Percentiles rank a stretch among this genome's conserved stretches.
Evolutionary conservation across 108 stramenopile genomes (phyloP).

Genomic region (Fistulifera pelliculosa): DNA sequence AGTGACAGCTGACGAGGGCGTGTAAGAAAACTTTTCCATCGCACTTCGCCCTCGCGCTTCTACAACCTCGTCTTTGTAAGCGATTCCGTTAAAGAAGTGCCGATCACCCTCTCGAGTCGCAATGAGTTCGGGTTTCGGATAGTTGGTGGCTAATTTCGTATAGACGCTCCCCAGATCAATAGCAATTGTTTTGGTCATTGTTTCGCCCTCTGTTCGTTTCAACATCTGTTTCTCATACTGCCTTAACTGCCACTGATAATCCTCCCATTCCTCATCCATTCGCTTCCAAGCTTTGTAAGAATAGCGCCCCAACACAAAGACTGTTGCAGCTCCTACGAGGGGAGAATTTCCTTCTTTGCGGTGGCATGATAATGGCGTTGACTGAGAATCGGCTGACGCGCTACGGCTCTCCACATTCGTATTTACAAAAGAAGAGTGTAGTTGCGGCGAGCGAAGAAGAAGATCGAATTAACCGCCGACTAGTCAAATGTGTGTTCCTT

Average conservation of each 20-base stretch:
- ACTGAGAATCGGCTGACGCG: neutral
- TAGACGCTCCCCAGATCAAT: slow-evolving; percentile 63
- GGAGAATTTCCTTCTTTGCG: slow-evolving; percentile 50
- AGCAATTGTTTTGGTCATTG: slow-evolving; percentile 42
- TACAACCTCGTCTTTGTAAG: slow-evolving; percentile 2
- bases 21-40: slow-evolving; percentile 35
- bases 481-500: no score
- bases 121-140: slow-evolving; percentile 21
- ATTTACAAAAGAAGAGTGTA: no score
- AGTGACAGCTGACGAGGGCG: neutral
- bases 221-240: slow-evolving; percentile 41
- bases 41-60: slow-evolving; percentile 28
- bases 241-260: slow-evolving; percentile 58
- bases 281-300: slow-evolving; percentile 55
- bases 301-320: slow-evolving; percentile 38
- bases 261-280: slow-evolving; percentile 77
- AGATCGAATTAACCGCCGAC: no score
- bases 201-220: slow-evolving; percentile 4
- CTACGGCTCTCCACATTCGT: no score
- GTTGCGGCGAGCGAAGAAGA: no score
- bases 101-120: slow-evolving; percentile 60
- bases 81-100: slow-evolving; percentile 38
- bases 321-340: slow-evolving; percentile 35
- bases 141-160: slow-evolving; percentile 36
- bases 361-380: slow-evolving; percentile 54